phyloP scores from a whole-genome alignment of 352 stramenopile genomes.

The Globisporangium rhizosaccharum region DNA sequence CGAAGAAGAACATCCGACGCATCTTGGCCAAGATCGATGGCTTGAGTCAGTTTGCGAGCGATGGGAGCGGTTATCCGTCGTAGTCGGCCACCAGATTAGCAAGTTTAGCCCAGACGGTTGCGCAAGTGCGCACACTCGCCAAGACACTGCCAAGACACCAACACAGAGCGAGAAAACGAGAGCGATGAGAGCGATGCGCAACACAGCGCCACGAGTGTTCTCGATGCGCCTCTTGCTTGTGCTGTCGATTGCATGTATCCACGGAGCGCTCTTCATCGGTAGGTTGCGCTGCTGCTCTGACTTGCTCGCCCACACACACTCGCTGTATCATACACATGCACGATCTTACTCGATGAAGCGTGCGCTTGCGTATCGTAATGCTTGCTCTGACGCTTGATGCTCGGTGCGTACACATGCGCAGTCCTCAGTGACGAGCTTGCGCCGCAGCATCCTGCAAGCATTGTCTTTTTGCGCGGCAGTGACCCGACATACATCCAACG shows the following conservation, averaged over 20 bases:
- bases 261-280: conserved; percentile 10
- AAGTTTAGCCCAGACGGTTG: no score
- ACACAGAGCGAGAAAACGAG: background rate
- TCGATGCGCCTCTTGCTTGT: conserved; percentile 1
- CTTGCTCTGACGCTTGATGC: background rate
- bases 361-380: background rate
- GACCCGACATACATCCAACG: background rate
- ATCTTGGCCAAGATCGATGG: conserved; percentile 59
- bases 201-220: background rate
- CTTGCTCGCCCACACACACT: background rate
- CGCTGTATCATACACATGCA: no score
- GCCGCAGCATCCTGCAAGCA: background rate
- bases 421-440: background rate
- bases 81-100: background rate
- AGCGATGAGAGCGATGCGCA: background rate
- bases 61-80: background rate
- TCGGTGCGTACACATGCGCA: background rate
- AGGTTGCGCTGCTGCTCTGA: background rate
- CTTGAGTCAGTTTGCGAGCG: conserved; percentile 3
- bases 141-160: background rate
- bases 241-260: conserved; percentile 1
- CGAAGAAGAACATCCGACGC: conserved; percentile 62
- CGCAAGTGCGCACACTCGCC: background rate
- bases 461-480: background rate
- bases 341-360: no score